Conservation (phyloP, 2,329 filamentous ascomycete species). For the Aspergillus bombycis region DNA sequence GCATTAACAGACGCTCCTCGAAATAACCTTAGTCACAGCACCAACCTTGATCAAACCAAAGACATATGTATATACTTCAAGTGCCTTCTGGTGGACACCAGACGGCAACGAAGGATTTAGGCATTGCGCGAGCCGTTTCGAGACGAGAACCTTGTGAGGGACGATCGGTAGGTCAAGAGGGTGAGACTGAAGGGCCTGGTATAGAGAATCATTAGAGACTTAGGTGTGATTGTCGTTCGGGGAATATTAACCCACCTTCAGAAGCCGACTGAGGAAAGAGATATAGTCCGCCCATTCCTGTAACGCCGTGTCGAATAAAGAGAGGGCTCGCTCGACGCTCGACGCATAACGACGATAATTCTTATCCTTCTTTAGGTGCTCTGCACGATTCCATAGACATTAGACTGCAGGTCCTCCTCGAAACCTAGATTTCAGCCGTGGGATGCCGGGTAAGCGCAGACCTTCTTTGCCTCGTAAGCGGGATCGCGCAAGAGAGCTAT, state of each 20-base stretch:
- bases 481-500: slow-evolving; percentile 77
- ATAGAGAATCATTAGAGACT: neutral
- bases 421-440: neutral
- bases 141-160: slow-evolving; percentile 79
- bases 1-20: slow-evolving; percentile 17
- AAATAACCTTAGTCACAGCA: neutral
- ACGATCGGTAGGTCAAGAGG: slow-evolving; percentile 72
- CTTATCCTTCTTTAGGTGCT: slow-evolving; percentile 60
- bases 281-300: slow-evolving; percentile 99
- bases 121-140: slow-evolving; percentile 92
- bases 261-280: slow-evolving; percentile 85
- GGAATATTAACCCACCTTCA: slow-evolving; percentile 68
- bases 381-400: slow-evolving; percentile 22
- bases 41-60: slow-evolving; percentile 80
- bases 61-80: slow-evolving; percentile 90
- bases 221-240: neutral
- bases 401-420: neutral
- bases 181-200: slow-evolving; percentile 82
- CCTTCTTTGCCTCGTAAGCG: slow-evolving; percentile 77
- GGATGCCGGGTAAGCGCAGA: slow-evolving; percentile 48
- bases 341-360: slow-evolving; percentile 85
- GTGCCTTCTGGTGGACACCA: slow-evolving; percentile 93
- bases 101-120: slow-evolving; percentile 91
- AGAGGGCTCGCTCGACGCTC: slow-evolving; percentile 82
- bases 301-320: slow-evolving; percentile 86